These are phyloP conservation scores for Corylus heterophylla DNA, from an alignment of 306 rosid genomes.

Conservation along the genomic window DNA sequence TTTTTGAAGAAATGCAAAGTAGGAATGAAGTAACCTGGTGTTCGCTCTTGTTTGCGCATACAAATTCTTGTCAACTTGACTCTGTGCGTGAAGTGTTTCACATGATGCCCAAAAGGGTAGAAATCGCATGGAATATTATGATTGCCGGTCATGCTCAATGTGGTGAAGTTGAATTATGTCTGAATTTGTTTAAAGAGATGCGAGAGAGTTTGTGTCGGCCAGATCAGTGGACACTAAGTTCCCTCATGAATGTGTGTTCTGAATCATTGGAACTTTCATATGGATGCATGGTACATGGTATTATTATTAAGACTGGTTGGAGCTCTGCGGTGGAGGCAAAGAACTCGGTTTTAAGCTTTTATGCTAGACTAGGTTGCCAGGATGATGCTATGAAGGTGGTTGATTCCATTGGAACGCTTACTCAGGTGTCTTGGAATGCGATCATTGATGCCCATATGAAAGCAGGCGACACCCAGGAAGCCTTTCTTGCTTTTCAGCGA, in stretches of 20 bases:
- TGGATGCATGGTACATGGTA: conserved; percentile 63
- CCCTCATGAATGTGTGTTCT: conserved; percentile 63
- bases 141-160: conserved; percentile 50
- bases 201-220: conserved; percentile 42
- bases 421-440: conserved; percentile 80
- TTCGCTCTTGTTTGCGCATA: conserved; percentile 63
- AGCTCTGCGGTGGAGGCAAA: conserved; percentile 54
- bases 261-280: conserved; percentile 40
- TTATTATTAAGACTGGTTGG: conserved; percentile 73
- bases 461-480: conserved; percentile 55
- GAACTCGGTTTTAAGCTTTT: conserved; percentile 73
- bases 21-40: conserved; percentile 75
- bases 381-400: conserved; percentile 49
- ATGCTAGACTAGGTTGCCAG: conserved; percentile 55
- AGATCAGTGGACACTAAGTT: conserved; percentile 77
- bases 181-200: conserved; percentile 64
- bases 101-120: conserved; percentile 60
- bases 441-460: conserved; percentile 81
- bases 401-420: conserved; percentile 44
- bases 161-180: conserved; percentile 57
- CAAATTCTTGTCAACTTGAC: conserved; percentile 43
- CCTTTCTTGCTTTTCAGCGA: conserved; percentile 59
- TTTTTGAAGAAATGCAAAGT: conserved; percentile 55
- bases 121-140: conserved; percentile 75
- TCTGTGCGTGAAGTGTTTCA: conserved; percentile 48